Evolutionary conservation across 345 rosid genomes (phyloP), one percentile per base, ranked within the genome.

Genomic region (Noccaea bulbosa): DNA sequence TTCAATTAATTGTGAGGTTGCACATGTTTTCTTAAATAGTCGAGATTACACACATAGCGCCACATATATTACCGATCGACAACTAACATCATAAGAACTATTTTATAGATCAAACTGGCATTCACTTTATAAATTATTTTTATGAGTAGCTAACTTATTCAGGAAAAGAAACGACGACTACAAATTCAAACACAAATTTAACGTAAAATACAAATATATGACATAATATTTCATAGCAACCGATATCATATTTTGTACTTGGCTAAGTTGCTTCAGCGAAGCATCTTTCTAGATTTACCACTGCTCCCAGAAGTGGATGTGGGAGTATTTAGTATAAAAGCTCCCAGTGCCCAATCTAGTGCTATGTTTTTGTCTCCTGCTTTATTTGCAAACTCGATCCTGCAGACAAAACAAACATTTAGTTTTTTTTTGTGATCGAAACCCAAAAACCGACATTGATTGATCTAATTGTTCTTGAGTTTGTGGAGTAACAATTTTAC

Each of bases 321-420:
- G 7, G 73, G 58, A 75, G 77, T 83, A 30, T 82, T 82, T 76
- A 88, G 70, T 76, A 92, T 90, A 79, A 90, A 90, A 67, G 95
- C 93, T 44, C 98, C 96, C 60, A 84, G 44, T 52, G 93, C 88
- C 96, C 96, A 90, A 51, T 88, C 95, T 22, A 92, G 89, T 10
- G 94, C 84, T 59, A 80, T 81, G 51, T 70, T 73, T n/a, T 69
- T 35, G 5, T 33, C 35, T 63, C 82, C 86, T 62, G 83, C 92
- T 68, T 80, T 83, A 66, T 74, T 82, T 6, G 86, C 83, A 70
- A 44, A 62, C 30, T 44, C 20, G 30, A 62, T 81, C 83, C 94
- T 88, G 94, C 59, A 62, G 1, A 56, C 37, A n/a, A 44, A 41
- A 7, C 53, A 57, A 47, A 58, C 6, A 55, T 40, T 58, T 8